Evolutionary conservation across 257 asterid genomes (phyloP).

Genomic region (Nicotiana undulata): DNA sequence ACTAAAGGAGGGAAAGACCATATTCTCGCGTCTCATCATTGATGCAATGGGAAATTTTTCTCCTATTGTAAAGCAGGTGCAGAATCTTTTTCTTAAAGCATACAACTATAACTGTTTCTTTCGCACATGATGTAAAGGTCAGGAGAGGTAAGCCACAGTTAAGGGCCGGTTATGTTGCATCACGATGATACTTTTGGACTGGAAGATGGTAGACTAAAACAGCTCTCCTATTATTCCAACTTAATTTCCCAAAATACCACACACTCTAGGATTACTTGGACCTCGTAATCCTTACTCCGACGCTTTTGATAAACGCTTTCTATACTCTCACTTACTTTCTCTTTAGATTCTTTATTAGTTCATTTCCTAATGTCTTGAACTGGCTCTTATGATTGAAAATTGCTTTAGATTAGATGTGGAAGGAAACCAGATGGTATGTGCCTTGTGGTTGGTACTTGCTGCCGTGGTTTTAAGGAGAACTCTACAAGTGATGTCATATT

Average conservation of each 20-base stretch:
- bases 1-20: slow-evolving; percentile 59
- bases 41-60: slow-evolving; percentile 99
- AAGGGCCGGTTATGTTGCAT: background rate
- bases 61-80: slow-evolving; percentile 86
- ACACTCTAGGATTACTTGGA: background rate
- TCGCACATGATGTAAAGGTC: background rate
- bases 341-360: background rate
- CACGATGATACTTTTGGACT: background rate
- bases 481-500: slow-evolving; percentile 72
- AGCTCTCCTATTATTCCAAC: background rate
- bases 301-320: background rate
- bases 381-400: slow-evolving; percentile 20
- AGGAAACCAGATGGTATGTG: slow-evolving; percentile 93
- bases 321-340: background rate
- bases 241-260: background rate
- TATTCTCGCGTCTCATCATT: slow-evolving; percentile 67
- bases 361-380: slow-evolving; percentile 1
- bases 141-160: background rate
- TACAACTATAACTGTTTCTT: background rate
- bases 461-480: slow-evolving; percentile 72
- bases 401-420: slow-evolving; percentile 72
- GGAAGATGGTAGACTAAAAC: background rate
- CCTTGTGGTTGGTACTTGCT: slow-evolving; percentile 94
- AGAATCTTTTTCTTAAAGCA: slow-evolving; percentile 6
- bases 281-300: background rate